A percentile compares a stretch with the other conserved stretches of the same genome.
Evolutionary conservation across 257 asterid genomes (phyloP).

Genomic region (Gynochthodes officinalis): DNA sequence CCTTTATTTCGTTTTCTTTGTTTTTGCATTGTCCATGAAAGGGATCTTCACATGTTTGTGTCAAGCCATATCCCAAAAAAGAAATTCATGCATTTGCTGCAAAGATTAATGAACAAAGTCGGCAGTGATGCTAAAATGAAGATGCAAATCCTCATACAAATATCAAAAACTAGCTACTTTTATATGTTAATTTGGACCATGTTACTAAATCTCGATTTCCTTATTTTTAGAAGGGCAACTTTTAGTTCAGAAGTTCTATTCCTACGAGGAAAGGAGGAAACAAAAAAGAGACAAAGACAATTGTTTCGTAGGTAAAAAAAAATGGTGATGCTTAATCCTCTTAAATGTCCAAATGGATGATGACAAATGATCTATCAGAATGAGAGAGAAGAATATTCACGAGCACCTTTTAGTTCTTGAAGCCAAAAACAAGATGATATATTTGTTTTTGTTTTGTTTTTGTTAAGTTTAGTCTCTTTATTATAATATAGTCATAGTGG

Average conservation of each 20-base stretch:
- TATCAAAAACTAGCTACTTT: too few species aligned
- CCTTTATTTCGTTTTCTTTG: neutral
- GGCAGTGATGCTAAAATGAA: neutral
- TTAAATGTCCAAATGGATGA: neutral
- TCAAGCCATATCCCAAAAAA: neutral
- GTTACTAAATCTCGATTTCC: neutral
- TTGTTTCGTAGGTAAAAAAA: too few species aligned
- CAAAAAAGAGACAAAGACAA: too few species aligned
- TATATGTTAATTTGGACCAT: neutral
- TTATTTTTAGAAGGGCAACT: neutral
- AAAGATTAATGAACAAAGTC: neutral
- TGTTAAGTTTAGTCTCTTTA: neutral
- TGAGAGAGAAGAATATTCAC: conserved; percentile 1
- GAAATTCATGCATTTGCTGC: neutral
- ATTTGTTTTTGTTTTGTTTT: too few species aligned
- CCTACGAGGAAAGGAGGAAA: neutral
- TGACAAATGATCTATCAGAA: conserved; percentile 5
- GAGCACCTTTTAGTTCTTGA: neutral
- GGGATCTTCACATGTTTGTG: conserved; percentile 3
- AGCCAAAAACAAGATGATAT: neutral
- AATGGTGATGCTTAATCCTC: neutral
- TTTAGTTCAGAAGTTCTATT: neutral
- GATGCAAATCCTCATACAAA: too few species aligned
- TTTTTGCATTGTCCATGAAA: neutral
- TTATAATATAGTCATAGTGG: neutral